Base-by-base conservation (phyloP, 2,329 filamentous ascomycete species). In the Periconia sp. region DNA sequence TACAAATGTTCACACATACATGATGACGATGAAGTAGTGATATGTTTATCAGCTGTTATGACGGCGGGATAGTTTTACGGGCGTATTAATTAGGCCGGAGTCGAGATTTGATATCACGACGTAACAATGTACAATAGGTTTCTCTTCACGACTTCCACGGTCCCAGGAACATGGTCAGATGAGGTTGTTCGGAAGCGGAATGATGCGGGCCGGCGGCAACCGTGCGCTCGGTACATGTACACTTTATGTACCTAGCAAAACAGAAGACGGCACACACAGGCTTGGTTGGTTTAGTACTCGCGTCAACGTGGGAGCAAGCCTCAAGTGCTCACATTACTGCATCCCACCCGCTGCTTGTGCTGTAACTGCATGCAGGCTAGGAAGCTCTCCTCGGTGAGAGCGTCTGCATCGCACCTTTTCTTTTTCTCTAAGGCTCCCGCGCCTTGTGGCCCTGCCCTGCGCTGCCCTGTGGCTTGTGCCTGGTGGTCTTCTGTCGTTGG, bases 401-500 rank as follows among this genome's bases (percentile, higher is more conserved):
- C 33, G 13, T 37, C 13, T 27, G 5, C 23, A 27, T 27, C 23
- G 23, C 23, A 27, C 23, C 23, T 27, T 27, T 27, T 27, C 23
- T 27, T 27, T 27, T 27, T 27, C 8, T 27, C 23, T 8, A 27
- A 8, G 23, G 23, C 23, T 27, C 23, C 23, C 23, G 23, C 23
- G 23, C 23, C 23, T 27, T 27, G 23, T 27, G 3, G 8, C 3
- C 33, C 15, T n/a, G n/a, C n/a, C n/a, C n/a, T n/a, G n/a, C n/a
- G n/a, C 33, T 37, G 33, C 11, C 33, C 33, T 37, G 33, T 37
- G 33, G 33, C 33, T n/a, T 37, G 19, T 45, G 19, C 33, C 18
- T 23, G 13, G 17, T 33, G 47, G 37, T 42, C 42, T 31, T 41
- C 45, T 51, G 49, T 31, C 42, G 30, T 51, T 46, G 44, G 49